Evolutionary conservation across 2,329 filamentous ascomycete genomes (phyloP).

Genomic region (Blastomyces parvus): DNA sequence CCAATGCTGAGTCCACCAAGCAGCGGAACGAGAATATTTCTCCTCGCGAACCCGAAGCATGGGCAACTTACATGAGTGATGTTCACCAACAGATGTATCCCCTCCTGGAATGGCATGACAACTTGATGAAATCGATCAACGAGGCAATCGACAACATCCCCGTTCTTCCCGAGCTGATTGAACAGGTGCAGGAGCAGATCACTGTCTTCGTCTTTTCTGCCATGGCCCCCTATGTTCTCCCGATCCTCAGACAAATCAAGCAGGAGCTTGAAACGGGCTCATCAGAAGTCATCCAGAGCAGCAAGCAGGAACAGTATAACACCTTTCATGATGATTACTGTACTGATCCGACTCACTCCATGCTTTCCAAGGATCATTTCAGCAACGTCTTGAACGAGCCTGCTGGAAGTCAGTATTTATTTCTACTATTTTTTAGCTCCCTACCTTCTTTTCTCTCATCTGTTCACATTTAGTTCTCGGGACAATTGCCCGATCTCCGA

Average conservation of each 20-base stretch:
- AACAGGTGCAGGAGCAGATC: slow-evolving; percentile 78
- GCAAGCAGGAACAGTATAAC: slow-evolving; percentile 70
- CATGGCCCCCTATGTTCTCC: slow-evolving; percentile 77
- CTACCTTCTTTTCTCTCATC: no score
- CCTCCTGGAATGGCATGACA: slow-evolving; percentile 82
- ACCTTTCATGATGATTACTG: slow-evolving; percentile 72
- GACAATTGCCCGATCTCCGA: slow-evolving; percentile 35
- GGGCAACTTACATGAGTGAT: slow-evolving; percentile 64
- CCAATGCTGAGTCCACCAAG: slow-evolving; percentile 63
- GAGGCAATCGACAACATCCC: slow-evolving; percentile 77
- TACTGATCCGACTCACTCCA: slow-evolving; percentile 82
- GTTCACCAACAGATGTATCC: slow-evolving; percentile 75
- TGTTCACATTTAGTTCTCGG: neutral
- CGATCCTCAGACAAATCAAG: slow-evolving; percentile 79
- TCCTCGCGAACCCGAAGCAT: slow-evolving; percentile 73
- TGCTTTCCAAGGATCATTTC: slow-evolving; percentile 95
- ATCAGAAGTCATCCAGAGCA: slow-evolving; percentile 76
- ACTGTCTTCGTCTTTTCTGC: slow-evolving; percentile 87
- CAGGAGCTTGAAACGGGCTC: slow-evolving; percentile 77
- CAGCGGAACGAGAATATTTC: slow-evolving; percentile 65
- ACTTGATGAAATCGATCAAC: slow-evolving; percentile 69
- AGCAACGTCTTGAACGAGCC: slow-evolving; percentile 82
- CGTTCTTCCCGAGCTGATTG: slow-evolving; percentile 71
- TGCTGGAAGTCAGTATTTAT: slow-evolving; percentile 52
- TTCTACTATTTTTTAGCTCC: neutral